A percentile compares a stretch with the other conserved stretches of the same genome.
Evolutionary conservation across 352 stramenopile species (phyloP).

Genomic region (Globisporangium paddicum): DNA sequence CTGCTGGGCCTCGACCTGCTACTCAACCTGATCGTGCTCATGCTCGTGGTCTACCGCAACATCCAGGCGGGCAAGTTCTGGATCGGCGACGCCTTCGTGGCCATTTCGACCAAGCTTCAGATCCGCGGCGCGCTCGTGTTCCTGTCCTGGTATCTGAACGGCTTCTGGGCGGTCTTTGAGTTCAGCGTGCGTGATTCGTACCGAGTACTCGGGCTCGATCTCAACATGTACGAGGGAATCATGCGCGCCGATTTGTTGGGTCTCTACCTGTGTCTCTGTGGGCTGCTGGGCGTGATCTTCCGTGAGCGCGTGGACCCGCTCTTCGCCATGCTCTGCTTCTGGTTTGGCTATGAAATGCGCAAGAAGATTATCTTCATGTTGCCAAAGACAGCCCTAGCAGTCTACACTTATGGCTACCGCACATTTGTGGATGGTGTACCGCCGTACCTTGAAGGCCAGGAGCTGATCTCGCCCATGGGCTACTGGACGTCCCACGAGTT

Average conservation of each 20-base stretch:
- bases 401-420: not conserved
- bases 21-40: slow-evolving; percentile 23
- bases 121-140: slow-evolving; percentile 19
- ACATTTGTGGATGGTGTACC: not conserved
- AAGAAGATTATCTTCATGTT: not conserved
- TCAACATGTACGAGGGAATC: slow-evolving; percentile 22
- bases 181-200: slow-evolving; percentile 25
- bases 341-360: not conserved
- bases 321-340: not conserved
- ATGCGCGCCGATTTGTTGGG: slow-evolving; percentile 29
- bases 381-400: not conserved
- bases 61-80: slow-evolving; percentile 28
- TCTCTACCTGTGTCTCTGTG: slow-evolving; percentile 5
- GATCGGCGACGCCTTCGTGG: too few species aligned
- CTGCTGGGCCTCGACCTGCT: slow-evolving; percentile 31
- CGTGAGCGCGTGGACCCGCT: slow-evolving; percentile 1
- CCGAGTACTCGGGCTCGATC: slow-evolving; percentile 12
- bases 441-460: not conserved
- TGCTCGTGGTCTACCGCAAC: slow-evolving; percentile 26
- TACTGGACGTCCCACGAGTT: not conserved
- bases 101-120: slow-evolving; percentile 21
- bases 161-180: slow-evolving; percentile 34
- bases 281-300: not conserved
- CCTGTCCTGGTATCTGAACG: slow-evolving; percentile 23
- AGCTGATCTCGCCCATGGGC: slow-evolving; percentile 3